Evolutionary conservation across 768 basidiomycete genomes (phyloP).

Genomic region (Hydnomerulius pinastri): DNA sequence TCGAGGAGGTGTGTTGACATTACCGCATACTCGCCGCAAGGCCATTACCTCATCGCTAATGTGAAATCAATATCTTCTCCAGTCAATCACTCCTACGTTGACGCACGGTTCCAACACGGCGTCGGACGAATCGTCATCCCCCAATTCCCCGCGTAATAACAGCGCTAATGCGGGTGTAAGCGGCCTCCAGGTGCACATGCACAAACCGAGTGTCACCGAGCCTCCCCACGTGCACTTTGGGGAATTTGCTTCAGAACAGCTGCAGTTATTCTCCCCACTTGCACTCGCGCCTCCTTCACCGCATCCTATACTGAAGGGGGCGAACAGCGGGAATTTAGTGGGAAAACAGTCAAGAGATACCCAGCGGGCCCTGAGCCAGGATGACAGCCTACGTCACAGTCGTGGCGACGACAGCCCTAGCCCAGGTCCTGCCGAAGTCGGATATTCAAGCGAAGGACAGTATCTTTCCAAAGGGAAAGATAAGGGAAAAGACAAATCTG

Average conservation of each 20-base stretch:
- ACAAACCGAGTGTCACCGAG: slow-evolving; percentile 31
- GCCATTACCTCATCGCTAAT: slow-evolving; percentile 2
- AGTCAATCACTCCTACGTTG: slow-evolving; percentile 35
- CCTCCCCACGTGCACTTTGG: slow-evolving; percentile 32
- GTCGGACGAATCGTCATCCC: slow-evolving; percentile 44
- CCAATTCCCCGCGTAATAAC: slow-evolving; percentile 25
- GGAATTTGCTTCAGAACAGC: slow-evolving; percentile 32
- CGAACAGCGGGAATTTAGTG: background rate
- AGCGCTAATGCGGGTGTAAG: slow-evolving; percentile 15
- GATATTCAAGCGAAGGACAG: slow-evolving; percentile 34
- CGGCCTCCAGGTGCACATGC: slow-evolving; percentile 22
- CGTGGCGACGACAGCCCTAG: slow-evolving; percentile 15
- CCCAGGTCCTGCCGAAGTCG: slow-evolving; percentile 19
- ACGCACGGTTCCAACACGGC: slow-evolving; percentile 43
- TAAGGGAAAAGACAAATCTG: slow-evolving; percentile 21
- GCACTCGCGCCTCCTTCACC: slow-evolving; percentile 10
- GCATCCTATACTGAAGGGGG: background rate
- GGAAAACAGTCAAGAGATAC: slow-evolving; percentile 10
- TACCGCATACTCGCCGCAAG: too few species aligned
- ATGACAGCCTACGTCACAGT: slow-evolving; percentile 15
- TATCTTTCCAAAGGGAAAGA: slow-evolving; percentile 28
- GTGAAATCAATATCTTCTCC: slow-evolving; percentile 8
- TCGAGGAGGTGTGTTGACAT: slow-evolving; percentile 33
- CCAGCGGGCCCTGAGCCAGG: slow-evolving; percentile 23
- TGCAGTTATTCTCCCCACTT: slow-evolving; percentile 28